Conservation (phyloP, 805 yeast species). For the Zygosaccharomyces gambellarensis region DNA sequence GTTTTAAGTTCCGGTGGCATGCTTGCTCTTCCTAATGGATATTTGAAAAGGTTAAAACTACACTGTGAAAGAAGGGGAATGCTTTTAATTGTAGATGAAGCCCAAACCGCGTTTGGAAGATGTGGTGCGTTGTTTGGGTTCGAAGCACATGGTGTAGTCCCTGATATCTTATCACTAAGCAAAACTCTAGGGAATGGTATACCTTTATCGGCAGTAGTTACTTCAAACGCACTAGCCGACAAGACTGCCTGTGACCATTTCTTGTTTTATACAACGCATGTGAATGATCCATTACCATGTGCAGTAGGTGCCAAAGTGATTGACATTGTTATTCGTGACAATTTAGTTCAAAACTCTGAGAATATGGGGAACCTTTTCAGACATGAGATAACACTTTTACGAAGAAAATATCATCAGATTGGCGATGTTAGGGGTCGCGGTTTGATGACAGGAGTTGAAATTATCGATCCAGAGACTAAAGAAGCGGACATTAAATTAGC, state of each 20-base stretch:
- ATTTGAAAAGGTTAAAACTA: slow-evolving; percentile 23
- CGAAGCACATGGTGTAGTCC: slow-evolving; percentile 31
- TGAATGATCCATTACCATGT: slow-evolving; percentile 31
- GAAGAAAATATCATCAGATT: slow-evolving; percentile 10
- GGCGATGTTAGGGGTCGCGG: slow-evolving; percentile 26
- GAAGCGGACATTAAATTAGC: slow-evolving; percentile 14
- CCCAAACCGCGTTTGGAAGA: slow-evolving; percentile 53
- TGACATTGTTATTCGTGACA: slow-evolving; percentile 29
- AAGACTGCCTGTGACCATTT: slow-evolving; percentile 23
- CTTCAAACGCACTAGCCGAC: slow-evolving; percentile 22
- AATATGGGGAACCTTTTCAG: slow-evolving; percentile 28
- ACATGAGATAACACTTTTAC: slow-evolving; percentile 15
- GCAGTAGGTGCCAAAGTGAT: slow-evolving; percentile 33
- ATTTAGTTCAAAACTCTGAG: slow-evolving; percentile 25
- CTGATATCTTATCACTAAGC: slow-evolving; percentile 33
- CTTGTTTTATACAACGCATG: slow-evolving; percentile 30
- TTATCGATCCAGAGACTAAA: slow-evolving; percentile 17
- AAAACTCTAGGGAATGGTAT: slow-evolving; percentile 35
- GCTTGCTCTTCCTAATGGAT: slow-evolving; percentile 40
- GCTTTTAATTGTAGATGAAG: slow-evolving; percentile 50
- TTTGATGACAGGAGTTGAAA: slow-evolving; percentile 22
- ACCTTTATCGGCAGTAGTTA: slow-evolving; percentile 33
- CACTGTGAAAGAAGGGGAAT: slow-evolving; percentile 39
- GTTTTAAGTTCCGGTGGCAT: slow-evolving; percentile 51
- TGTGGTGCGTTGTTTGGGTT: slow-evolving; percentile 45